Evolutionary conservation across 495 filamentous ascomycete genomes (phyloP).

Genomic region (Parachaetomium inaequale): DNA sequence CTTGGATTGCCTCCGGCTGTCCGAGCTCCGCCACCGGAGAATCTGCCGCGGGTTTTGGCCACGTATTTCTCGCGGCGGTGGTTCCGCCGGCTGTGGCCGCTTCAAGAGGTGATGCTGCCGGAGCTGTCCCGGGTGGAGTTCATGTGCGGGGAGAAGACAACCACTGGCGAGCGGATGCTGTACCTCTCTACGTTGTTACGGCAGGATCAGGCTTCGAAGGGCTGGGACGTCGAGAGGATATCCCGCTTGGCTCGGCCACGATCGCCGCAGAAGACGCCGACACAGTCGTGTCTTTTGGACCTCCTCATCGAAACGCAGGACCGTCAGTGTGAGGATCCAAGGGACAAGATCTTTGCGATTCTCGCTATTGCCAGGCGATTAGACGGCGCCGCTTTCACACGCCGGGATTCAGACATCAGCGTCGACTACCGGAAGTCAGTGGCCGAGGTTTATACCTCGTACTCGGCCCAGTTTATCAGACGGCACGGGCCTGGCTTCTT

Average conservation of each 20-base stretch:
- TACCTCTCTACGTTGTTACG: constrained; percentile 3
- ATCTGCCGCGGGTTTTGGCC: constrained; percentile 3
- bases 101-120: constrained; percentile 22
- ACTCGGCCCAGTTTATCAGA: constrained; percentile 18
- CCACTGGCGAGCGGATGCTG: constrained; percentile 1
- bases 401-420: not conserved
- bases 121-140: constrained; percentile 7
- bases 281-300: constrained; percentile 13
- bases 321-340: constrained; percentile 16
- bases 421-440: constrained; percentile 10
- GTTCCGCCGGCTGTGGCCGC: constrained; percentile 21
- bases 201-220: not conserved
- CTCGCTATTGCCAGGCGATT: constrained; percentile 14
- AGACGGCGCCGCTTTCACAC: not conserved
- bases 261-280: not conserved
- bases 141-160: constrained; percentile 4
- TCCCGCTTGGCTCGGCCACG: not conserved
- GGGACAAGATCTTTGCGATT: constrained; percentile 22
- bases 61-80: constrained; percentile 16
- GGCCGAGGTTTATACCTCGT: constrained; percentile 9
- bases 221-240: not conserved
- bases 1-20: not conserved
- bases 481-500: constrained; percentile 21
- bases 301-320: constrained; percentile 5
- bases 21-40: not conserved